phyloP scores from a whole-genome alignment of 768 basidiomycete species.

The Russula ochroleuca region DNA sequence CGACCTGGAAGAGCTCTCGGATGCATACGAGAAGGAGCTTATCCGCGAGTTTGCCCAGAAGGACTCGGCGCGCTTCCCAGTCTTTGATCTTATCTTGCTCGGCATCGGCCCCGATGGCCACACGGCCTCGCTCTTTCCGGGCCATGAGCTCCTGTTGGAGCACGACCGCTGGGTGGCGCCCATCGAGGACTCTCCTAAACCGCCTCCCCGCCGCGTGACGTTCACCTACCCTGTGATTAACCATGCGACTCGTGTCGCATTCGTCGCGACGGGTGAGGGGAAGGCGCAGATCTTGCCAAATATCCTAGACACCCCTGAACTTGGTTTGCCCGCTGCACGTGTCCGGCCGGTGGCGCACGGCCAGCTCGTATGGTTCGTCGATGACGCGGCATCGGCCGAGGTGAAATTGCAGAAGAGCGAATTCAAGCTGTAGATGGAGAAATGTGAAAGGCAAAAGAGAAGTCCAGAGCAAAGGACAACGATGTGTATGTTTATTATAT shows the following conservation, averaged over 20 bases:
- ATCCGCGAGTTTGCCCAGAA: constrained; percentile 88
- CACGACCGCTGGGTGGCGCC: constrained; percentile 92
- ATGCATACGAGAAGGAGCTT: constrained; percentile 78
- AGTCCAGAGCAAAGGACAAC: background rate
- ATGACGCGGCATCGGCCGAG: constrained; percentile 72
- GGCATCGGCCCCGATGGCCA: constrained; percentile 99
- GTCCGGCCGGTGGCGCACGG: constrained; percentile 78
- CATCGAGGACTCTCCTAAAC: constrained; percentile 91
- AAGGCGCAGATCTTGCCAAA: constrained; percentile 71
- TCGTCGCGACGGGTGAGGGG: constrained; percentile 78
- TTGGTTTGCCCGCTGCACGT: constrained; percentile 74
- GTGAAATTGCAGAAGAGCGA: constrained; percentile 52
- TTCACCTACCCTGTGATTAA: constrained; percentile 90
- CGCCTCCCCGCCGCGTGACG: constrained; percentile 84
- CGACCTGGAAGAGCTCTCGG: constrained; percentile 76
- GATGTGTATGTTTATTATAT: constrained; percentile 12
- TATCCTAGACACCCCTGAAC: constrained; percentile 78
- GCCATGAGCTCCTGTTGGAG: constrained; percentile 79
- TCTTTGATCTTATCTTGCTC: constrained; percentile 95
- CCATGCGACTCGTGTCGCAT: constrained; percentile 81
- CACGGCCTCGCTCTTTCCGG: constrained; percentile 95
- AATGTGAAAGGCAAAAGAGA: constrained; percentile 6
- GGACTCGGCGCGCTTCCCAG: constrained; percentile 92
- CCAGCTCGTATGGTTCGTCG: constrained; percentile 91
- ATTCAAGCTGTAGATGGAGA: constrained; percentile 48